phyloP scores from a whole-genome alignment of 768 basidiomycete species.

The Chalciporus piperatus region DNA sequence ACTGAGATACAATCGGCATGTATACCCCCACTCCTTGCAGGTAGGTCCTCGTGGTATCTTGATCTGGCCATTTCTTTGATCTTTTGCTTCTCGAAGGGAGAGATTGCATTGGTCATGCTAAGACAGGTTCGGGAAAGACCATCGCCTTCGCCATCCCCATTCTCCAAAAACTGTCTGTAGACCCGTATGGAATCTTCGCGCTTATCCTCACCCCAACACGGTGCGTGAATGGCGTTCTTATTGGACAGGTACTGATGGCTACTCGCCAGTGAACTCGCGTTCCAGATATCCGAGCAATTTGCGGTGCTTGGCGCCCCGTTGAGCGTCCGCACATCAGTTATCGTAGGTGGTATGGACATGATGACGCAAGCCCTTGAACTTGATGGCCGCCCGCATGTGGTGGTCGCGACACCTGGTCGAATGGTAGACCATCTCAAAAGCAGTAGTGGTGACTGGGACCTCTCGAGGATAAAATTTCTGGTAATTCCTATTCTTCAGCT shows the following conservation, averaged over 20 bases:
- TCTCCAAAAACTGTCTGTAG: conserved; percentile 78
- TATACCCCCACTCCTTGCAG: conserved; percentile 81
- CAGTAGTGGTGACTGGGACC: conserved; percentile 72
- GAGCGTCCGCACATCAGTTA: conserved; percentile 79
- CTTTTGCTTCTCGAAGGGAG: conserved; percentile 53
- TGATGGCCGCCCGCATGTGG: conserved; percentile 80
- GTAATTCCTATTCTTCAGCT: conserved; percentile 39
- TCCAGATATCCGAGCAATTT: conserved; percentile 97
- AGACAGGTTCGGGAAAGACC: conserved; percentile 98
- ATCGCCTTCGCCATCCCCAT: conserved; percentile 97
- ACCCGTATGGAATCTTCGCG: conserved; percentile 94
- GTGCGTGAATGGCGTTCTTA: conserved; percentile 40
- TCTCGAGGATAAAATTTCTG: conserved; percentile 81
- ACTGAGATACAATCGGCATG: conserved; percentile 90
- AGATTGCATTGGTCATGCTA: conserved; percentile 97
- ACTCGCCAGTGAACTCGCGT: conserved; percentile 79
- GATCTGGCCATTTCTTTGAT: neutral
- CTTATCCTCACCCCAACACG: conserved; percentile 93
- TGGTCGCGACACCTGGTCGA: conserved; percentile 94
- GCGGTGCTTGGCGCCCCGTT: conserved; percentile 81
- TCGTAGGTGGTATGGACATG: conserved; percentile 99
- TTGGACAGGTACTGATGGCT: neutral
- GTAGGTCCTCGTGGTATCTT: conserved; percentile 34
- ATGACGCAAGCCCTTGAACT: conserved; percentile 90
- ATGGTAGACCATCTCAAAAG: conserved; percentile 88